These are phyloP conservation scores for Plectosphaerella sp. DNA, from an alignment of 2,329 filamentous ascomycete species.

Conservation along the genomic window DNA sequence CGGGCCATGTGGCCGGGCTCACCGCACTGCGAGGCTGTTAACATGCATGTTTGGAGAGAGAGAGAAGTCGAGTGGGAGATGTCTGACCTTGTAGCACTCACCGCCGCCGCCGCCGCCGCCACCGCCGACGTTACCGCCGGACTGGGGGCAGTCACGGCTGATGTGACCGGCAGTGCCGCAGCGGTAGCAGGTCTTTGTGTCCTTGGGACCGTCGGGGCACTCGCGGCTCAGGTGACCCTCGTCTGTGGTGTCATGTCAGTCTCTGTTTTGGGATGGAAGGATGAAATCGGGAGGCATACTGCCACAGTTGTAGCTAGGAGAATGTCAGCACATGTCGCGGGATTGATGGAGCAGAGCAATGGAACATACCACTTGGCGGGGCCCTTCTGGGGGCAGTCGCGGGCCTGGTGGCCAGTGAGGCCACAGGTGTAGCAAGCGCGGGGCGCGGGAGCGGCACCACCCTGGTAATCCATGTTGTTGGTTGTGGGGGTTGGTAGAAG, in stretches of 20 bases:
- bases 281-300: constrained; percentile 43
- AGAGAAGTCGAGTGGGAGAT: not conserved
- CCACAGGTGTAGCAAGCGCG: constrained; percentile 45
- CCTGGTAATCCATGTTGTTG: constrained; percentile 28
- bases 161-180: constrained; percentile 85
- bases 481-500: not conserved
- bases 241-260: constrained; percentile 29
- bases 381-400: constrained; percentile 81
- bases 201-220: constrained; percentile 84
- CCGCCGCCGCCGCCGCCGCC: constrained; percentile 41
- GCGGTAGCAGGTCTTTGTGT: constrained; percentile 74
- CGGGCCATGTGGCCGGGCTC: constrained; percentile 94
- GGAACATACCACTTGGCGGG: constrained; percentile 71
- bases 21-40: constrained; percentile 59
- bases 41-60: no score
- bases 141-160: constrained; percentile 70
- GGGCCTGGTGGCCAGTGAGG: constrained; percentile 35
- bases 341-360: constrained; percentile 1
- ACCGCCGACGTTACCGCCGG: constrained; percentile 41
- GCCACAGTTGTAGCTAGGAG: constrained; percentile 73
- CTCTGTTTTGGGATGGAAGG: constrained; percentile 8
- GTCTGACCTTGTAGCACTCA: constrained; percentile 81
- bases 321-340: constrained; percentile 13
- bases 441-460: constrained; percentile 14
- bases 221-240: constrained; percentile 57